Base-by-base conservation (phyloP, 106 monocot genomes). In the Alisma plantagoaquatica region DNA sequence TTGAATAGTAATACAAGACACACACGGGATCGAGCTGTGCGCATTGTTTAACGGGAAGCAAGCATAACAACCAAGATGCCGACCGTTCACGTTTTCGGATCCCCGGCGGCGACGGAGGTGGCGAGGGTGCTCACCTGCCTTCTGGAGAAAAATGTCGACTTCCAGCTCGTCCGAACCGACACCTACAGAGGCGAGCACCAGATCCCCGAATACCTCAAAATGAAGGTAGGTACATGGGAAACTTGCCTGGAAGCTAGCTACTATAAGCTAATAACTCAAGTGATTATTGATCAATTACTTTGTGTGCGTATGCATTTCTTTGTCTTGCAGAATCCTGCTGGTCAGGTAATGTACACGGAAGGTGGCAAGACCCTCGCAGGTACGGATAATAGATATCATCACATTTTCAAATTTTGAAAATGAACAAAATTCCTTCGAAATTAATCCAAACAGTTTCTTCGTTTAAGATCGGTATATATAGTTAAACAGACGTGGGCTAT, bases 101-200 rank as follows among this genome's bases (percentile, higher is more conserved):
- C 19, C 1, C 52, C 52, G 15, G 29, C 52, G 15, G 27, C 17
- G 7, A 52, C 52, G 1, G 52, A 52, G 6, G 29, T 52, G 52
- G 52, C 52, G 12, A 52, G 52, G 29, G 52, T 52, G 8, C 52
- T 52, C 29, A n/a, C 52, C 4, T 52, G 52, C 29, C 52, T 52
- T 30, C 17, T 52, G 23, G 52, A 52, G 52, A 52, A 52, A 30
- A 30, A 52, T 15, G 10, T 52, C n/a, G 28, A 52, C 7, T 52
- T 52, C 28, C 52, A 52, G n/a, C 52, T 52, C 23, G 27, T 52
- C 7, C 52, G 52, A 6, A 17, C n/a, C 15, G 52, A 52, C 52
- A 15, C 5, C 25, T 52, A 49, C 48, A 49, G 25, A 19, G 48
- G 48, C 10, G 48, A 49, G 3, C 48, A 49, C 48, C 21, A 49